phyloP scores from a whole-genome alignment of 768 basidiomycete genomes.

The Boletus coccyginus region DNA sequence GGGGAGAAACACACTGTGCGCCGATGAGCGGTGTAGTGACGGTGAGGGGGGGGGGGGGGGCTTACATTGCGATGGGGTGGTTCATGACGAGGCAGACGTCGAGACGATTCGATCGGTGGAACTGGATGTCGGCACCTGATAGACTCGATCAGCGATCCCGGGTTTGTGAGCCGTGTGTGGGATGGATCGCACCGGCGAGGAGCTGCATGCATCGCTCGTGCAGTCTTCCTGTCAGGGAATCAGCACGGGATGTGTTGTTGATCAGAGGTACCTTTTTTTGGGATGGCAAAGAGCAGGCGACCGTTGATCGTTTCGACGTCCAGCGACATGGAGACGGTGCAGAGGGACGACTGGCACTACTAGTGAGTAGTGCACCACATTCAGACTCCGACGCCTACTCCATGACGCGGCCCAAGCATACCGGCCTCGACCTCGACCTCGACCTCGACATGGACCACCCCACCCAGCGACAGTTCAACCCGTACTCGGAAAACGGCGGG shows the following conservation, averaged over 20 bases:
- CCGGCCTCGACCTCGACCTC: too few species aligned
- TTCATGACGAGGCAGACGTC: constrained; percentile 95
- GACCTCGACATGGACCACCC: constrained; percentile 35
- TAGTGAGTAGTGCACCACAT: background rate
- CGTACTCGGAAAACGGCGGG: constrained; percentile 92
- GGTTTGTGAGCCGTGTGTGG: background rate
- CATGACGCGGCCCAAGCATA: constrained; percentile 10
- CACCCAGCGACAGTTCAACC: constrained; percentile 72
- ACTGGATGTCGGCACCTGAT: constrained; percentile 92
- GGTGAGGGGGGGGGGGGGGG: background rate
- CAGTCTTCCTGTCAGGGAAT: constrained; percentile 61
- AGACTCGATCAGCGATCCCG: background rate
- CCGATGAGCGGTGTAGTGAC: background rate
- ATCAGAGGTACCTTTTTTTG: constrained; percentile 79
- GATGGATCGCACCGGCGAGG: constrained; percentile 57
- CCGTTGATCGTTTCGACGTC: constrained; percentile 81
- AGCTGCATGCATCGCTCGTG: constrained; percentile 88
- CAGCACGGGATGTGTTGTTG: background rate
- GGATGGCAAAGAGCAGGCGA: constrained; percentile 89
- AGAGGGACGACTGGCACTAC: background rate
- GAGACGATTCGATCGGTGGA: constrained; percentile 79
- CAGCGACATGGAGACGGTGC: constrained; percentile 14
- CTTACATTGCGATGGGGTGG: constrained; percentile 90
- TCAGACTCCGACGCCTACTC: constrained; percentile 1
- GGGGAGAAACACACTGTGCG: constrained; percentile 85